A percentile compares a stretch with the other conserved stretches of the same genome.
Conservation (phyloP, 441 rosid genomes). For the Syzygium malaccense region DNA sequence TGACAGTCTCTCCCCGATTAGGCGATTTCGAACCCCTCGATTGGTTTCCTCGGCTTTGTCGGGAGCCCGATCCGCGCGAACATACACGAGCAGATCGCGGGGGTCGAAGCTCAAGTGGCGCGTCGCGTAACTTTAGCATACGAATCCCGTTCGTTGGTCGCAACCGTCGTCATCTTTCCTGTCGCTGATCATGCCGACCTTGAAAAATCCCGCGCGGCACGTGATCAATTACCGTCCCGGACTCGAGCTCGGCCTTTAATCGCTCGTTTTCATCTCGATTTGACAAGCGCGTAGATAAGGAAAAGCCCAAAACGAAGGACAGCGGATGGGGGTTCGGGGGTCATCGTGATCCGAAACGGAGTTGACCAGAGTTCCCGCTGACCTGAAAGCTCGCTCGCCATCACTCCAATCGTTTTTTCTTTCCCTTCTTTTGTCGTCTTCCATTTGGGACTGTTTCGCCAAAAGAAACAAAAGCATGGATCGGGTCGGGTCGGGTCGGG, state of each 20-base stretch:
- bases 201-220: no score
- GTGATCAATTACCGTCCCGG: not conserved
- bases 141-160: no score
- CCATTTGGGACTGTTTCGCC: not conserved
- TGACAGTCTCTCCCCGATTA: not conserved
- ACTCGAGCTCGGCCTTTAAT: not conserved
- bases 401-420: not conserved
- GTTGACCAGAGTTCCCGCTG: not conserved
- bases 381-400: not conserved
- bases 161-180: not conserved
- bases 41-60: rapidly evolving
- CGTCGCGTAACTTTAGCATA: no score
- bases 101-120: no score
- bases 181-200: not conserved
- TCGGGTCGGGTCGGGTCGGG: not conserved
- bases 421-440: not conserved
- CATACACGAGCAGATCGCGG: rapidly evolving
- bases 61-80: not conserved
- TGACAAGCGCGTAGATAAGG: not conserved
- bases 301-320: not conserved
- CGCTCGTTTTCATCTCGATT: not conserved
- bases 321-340: not conserved
- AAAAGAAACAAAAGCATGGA: not conserved
- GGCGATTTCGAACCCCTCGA: not conserved
- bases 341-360: not conserved